phyloP scores from a whole-genome alignment of 371 early-diverging fungal species.

The Nosema bombycis region DNA sequence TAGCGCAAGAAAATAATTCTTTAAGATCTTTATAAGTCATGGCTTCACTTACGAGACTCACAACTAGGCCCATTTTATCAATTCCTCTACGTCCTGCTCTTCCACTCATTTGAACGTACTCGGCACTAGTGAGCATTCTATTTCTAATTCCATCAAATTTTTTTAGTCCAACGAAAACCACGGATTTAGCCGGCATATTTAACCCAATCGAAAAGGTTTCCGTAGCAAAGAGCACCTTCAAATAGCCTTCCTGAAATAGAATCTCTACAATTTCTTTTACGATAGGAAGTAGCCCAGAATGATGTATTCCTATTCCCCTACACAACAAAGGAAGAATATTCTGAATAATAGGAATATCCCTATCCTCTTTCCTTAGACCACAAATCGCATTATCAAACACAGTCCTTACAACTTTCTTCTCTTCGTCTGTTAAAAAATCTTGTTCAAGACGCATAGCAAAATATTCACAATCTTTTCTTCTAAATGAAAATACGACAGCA shows the following conservation, averaged over 20 bases:
- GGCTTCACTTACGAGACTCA: conserved; percentile 76
- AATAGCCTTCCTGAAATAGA: conserved; percentile 90
- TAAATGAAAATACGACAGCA: conserved; percentile 95
- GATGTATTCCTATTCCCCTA: conserved; percentile 97
- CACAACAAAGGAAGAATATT: conserved; percentile 81
- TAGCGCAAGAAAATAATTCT: conserved; percentile 66
- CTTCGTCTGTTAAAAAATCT: conserved; percentile 80
- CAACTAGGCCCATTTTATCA: conserved; percentile 93
- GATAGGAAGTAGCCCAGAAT: conserved; percentile 93
- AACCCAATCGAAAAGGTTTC: conserved; percentile 99
- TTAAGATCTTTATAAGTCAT: conserved; percentile 52
- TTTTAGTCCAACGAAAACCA: conserved; percentile 87
- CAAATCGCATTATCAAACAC: conserved; percentile 86
- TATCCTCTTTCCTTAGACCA: conserved; percentile 81
- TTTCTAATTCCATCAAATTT: conserved; percentile 87
- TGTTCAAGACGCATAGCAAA: conserved; percentile 81
- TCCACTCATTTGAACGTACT: conserved; percentile 83
- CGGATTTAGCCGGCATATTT: conserved; percentile 99
- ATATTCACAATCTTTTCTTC: conserved; percentile 86
- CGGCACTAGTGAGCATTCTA: conserved; percentile 84
- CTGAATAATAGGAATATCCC: conserved; percentile 81
- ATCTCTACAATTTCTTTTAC: conserved; percentile 98
- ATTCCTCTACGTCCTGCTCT: conserved; percentile 68
- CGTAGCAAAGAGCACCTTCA: conserved; percentile 97
- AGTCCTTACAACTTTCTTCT: conserved; percentile 76